Evolutionary conservation across 306 rosid genomes (phyloP).

Genomic region (Prunus mongolica): DNA sequence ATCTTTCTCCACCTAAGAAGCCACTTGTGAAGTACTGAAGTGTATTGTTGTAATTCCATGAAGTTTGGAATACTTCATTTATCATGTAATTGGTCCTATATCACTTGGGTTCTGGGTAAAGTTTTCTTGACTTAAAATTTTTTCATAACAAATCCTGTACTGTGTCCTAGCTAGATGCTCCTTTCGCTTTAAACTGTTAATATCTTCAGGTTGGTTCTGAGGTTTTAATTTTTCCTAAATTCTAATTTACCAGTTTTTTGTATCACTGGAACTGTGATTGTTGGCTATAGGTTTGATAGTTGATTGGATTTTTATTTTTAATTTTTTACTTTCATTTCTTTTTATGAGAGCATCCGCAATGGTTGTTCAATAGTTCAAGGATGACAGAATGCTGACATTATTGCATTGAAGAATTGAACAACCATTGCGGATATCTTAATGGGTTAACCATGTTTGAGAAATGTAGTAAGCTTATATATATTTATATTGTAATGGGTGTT

Average conservation of each 20-base stretch:
- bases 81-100: not conserved
- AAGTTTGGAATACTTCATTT: not conserved
- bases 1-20: not conserved
- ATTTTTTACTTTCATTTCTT: no score
- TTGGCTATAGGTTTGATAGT: not conserved
- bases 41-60: not conserved
- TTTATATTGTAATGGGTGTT: not conserved
- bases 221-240: no score
- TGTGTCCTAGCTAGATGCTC: not conserved
- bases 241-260: not conserved
- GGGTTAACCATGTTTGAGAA: not conserved
- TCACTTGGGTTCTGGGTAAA: not conserved
- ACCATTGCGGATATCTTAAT: no score
- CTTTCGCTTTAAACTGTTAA: not conserved
- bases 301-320: not conserved
- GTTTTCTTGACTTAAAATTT: not conserved
- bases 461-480: not conserved
- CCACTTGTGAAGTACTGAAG: not conserved
- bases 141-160: not conserved
- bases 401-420: no score
- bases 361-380: no score
- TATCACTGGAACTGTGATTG: not conserved
- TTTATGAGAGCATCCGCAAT: not conserved
- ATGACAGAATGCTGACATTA: no score
- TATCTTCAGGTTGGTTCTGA: not conserved